These are phyloP conservation scores for Cystobasidium sp. DNA, from an alignment of 1,284 basidiomycete species.

Conservation along the genomic window DNA sequence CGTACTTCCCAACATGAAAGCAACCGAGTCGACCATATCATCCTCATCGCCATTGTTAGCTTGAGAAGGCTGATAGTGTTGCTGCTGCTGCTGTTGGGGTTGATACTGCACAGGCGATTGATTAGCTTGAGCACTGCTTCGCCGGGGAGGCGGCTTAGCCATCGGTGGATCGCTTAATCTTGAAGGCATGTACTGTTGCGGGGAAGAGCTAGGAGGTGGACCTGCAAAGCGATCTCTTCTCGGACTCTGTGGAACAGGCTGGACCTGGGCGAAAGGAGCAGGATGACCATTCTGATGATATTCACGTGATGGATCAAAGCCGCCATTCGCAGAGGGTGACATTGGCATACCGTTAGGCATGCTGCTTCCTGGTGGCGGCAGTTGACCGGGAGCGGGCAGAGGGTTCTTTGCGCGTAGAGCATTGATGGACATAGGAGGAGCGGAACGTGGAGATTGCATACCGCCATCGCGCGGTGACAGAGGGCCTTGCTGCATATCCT, in stretches of 20 bases:
- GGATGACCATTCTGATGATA: slow-evolving; percentile 14
- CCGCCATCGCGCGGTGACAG: slow-evolving; percentile 7
- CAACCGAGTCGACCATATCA: slow-evolving; percentile 41
- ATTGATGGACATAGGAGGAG: slow-evolving; percentile 7
- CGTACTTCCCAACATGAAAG: slow-evolving; percentile 41
- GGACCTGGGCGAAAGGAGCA: slow-evolving; percentile 15
- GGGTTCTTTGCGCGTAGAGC: slow-evolving; percentile 21
- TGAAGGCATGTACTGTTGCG: background rate
- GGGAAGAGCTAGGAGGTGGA: background rate
- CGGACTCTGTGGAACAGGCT: slow-evolving; percentile 4
- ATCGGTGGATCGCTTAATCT: slow-evolving; percentile 25
- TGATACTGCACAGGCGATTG: slow-evolving; percentile 1
- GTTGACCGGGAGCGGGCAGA: slow-evolving; percentile 23
- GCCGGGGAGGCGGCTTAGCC: slow-evolving; percentile 12
- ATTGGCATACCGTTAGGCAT: background rate
- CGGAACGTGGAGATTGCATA: slow-evolving; percentile 22
- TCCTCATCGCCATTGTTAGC: slow-evolving; percentile 18
- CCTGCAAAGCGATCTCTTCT: slow-evolving; percentile 16
- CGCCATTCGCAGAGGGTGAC: background rate
- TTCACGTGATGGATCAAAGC: background rate
- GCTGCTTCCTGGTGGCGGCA: slow-evolving; percentile 11
- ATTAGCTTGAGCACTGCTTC: slow-evolving; percentile 14
- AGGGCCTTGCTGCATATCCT: slow-evolving; percentile 5
- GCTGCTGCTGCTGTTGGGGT: slow-evolving; percentile 8
- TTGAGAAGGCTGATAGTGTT: background rate